Evolutionary conservation across 176 grass and related monocot genomes (phyloP).

Genomic region (Phragmites australis): DNA sequence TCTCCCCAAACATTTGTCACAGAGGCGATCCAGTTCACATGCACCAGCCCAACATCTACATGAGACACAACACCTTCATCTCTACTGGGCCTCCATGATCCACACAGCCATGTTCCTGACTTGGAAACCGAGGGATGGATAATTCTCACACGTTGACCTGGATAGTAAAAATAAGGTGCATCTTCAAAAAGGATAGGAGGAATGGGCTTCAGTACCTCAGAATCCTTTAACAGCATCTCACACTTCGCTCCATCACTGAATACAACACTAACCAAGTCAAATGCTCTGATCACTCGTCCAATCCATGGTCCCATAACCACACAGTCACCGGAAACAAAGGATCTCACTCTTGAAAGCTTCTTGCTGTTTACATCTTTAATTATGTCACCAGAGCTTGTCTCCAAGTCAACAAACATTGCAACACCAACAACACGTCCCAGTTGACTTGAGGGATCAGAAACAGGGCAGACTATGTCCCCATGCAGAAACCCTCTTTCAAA

Average conservation of each 20-base stretch:
- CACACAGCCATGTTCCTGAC: constrained; percentile 73
- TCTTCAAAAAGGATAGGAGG: constrained; percentile 64
- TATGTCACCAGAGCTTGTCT: constrained; percentile 65
- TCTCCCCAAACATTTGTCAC: constrained; percentile 60
- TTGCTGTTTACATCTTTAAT: constrained; percentile 84
- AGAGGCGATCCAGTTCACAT: constrained; percentile 85
- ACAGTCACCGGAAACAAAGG: constrained; percentile 71
- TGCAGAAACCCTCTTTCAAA: constrained; percentile 81
- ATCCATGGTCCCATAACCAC: constrained; percentile 94
- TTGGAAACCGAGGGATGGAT: constrained; percentile 45
- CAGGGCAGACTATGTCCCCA: constrained; percentile 77
- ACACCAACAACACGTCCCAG: constrained; percentile 70
- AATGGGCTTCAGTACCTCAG: constrained; percentile 66
- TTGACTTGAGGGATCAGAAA: constrained; percentile 74
- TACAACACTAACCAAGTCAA: constrained; percentile 72
- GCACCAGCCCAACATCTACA: constrained; percentile 70
- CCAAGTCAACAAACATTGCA: constrained; percentile 79
- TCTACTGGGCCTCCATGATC: constrained; percentile 58
- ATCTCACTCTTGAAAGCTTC: constrained; percentile 74
- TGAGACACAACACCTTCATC: constrained; percentile 72
- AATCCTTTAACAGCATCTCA: constrained; percentile 77
- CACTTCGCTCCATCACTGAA: constrained; percentile 77
- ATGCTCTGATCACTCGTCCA: constrained; percentile 72
- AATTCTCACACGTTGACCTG: constrained; percentile 77
- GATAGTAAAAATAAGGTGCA: constrained; percentile 78